Evolutionary conservation across 305 asterid genomes (phyloP).

Genomic region (Euphrasia arctica): DNA sequence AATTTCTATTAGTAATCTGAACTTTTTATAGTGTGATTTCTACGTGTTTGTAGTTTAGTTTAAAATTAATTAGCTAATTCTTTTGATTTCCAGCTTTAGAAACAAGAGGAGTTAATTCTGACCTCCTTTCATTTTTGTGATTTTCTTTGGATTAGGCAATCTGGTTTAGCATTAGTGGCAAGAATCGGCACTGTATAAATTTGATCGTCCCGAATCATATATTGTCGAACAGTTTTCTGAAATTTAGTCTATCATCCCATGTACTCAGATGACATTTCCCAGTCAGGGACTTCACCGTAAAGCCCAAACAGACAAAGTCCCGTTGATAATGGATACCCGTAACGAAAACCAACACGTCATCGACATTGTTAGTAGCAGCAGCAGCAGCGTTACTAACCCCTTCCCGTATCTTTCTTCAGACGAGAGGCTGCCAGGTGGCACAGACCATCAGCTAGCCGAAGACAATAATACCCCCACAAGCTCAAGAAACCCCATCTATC

Average conservation of each 20-base stretch:
- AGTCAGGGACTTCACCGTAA: constrained; percentile 66
- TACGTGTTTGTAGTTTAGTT: not conserved
- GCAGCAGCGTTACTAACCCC: constrained; percentile 40
- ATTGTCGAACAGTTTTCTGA: constrained; percentile 15
- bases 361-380: constrained; percentile 59
- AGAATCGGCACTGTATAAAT: constrained; percentile 3
- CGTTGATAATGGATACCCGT: constrained; percentile 62
- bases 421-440: constrained; percentile 43
- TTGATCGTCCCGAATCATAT: not conserved
- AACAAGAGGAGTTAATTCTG: constrained; percentile 18
- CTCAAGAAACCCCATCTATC: constrained; percentile 47
- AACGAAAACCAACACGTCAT: constrained; percentile 52
- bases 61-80: not conserved
- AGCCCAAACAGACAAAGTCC: constrained; percentile 52
- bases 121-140: constrained; percentile 21
- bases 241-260: constrained; percentile 36
- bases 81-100: constrained; percentile 5
- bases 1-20: constrained; percentile 15
- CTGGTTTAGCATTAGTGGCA: constrained; percentile 26
- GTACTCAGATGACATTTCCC: constrained; percentile 60
- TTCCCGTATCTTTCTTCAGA: constrained; percentile 51
- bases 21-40: not conserved
- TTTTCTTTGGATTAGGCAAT: constrained; percentile 18
- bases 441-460: constrained; percentile 49
- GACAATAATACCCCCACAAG: constrained; percentile 64